A percentile compares a stretch with the other conserved stretches of the same genome.
These are phyloP conservation scores for Coelastrella sp. DNA, from an alignment of 139 green algal genomes.

Conservation along the genomic window DNA sequence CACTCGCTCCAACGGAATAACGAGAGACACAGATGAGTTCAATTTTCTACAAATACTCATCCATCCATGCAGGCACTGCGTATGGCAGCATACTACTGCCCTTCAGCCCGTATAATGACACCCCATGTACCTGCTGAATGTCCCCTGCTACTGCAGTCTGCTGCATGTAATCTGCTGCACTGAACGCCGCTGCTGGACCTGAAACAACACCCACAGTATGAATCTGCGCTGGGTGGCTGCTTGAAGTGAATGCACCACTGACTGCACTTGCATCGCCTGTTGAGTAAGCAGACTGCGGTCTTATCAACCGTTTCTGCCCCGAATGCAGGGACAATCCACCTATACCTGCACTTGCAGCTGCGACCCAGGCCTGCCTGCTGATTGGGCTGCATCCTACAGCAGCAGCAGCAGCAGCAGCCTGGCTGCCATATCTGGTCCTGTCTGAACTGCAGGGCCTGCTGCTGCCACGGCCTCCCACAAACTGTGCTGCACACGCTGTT, in stretches of 20 bases:
- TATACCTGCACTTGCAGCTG: not conserved
- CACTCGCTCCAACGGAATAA: no score
- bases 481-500: not conserved
- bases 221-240: not conserved
- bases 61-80: constrained; percentile 5
- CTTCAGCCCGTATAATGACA: not conserved
- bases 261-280: no score
- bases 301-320: not conserved
- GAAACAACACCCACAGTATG: not conserved
- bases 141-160: not conserved
- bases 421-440: not conserved
- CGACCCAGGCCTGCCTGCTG: not conserved
- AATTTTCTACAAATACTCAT: not conserved
- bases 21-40: no score
- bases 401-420: not conserved
- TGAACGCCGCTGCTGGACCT: not conserved
- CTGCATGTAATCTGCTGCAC: not conserved
- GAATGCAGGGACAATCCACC: not conserved
- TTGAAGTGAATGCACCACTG: not conserved
- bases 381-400: not conserved
- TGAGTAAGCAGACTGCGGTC: not conserved
- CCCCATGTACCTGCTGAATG: not conserved
- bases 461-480: not conserved
- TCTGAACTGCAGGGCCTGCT: not conserved
- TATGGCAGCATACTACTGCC: not conserved